These are phyloP conservation scores for Yamadazyma triangularis DNA, from an alignment of 1,139 yeast genomes.

Conservation along the genomic window DNA sequence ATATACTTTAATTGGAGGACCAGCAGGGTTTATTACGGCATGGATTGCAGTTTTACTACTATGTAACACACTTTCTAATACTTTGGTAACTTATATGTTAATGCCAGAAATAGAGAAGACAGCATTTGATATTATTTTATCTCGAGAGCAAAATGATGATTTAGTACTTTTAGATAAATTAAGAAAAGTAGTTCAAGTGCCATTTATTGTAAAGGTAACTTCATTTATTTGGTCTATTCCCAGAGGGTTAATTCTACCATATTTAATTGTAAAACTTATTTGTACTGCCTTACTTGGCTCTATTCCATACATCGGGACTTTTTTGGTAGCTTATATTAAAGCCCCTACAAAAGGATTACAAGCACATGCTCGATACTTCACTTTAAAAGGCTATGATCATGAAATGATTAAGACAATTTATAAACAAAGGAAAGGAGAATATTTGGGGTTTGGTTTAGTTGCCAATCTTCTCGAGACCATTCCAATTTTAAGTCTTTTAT, in stretches of 20 bases:
- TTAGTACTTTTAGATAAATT: constrained; percentile 44
- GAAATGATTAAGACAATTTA: constrained; percentile 30
- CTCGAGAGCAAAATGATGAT: constrained; percentile 45
- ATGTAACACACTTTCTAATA: constrained; percentile 46
- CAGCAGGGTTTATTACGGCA: constrained; percentile 50
- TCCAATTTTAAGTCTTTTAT: constrained; percentile 57
- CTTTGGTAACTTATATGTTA: constrained; percentile 45
- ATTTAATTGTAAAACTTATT: constrained; percentile 21
- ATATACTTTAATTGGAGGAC: constrained; percentile 48
- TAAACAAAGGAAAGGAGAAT: constrained; percentile 26
- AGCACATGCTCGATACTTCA: constrained; percentile 58
- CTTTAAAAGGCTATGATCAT: constrained; percentile 50
- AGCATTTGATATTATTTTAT: constrained; percentile 56
- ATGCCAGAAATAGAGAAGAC: constrained; percentile 53
- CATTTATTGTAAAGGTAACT: constrained; percentile 21
- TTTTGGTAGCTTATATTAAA: constrained; percentile 46
- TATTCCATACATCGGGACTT: constrained; percentile 63
- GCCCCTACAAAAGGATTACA: constrained; percentile 58
- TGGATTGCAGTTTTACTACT: constrained; percentile 53
- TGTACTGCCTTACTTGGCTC: constrained; percentile 37
- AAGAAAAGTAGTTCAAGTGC: constrained; percentile 34
- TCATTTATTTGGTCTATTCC: constrained; percentile 21
- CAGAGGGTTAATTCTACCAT: constrained; percentile 20
- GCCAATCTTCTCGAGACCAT: constrained; percentile 56
- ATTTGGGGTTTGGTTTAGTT: constrained; percentile 52